These are phyloP conservation scores for Coemansia sp. DNA, from an alignment of 192 early-diverging fungal genomes.

Conservation along the genomic window DNA sequence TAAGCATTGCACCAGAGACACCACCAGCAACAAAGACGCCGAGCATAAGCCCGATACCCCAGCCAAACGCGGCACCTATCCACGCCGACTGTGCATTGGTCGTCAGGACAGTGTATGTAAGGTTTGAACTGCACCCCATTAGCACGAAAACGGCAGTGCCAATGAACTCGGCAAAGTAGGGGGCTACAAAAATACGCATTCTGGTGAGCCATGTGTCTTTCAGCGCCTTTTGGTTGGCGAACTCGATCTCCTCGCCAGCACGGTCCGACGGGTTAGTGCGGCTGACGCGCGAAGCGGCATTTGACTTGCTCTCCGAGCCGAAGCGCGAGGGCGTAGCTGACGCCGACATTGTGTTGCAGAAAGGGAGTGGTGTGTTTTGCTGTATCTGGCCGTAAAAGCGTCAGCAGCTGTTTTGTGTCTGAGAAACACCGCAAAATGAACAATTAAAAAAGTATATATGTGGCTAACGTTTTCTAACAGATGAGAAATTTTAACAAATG, in stretches of 20 bases:
- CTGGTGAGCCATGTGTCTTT: constrained; percentile 40
- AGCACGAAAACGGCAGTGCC: constrained; percentile 52
- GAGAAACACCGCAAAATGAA: neutral
- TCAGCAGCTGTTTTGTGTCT: neutral
- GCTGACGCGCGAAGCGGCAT: constrained; percentile 6
- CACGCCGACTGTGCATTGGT: constrained; percentile 55
- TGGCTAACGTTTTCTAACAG: neutral
- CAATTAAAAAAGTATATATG: neutral
- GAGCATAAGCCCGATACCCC: constrained; percentile 53
- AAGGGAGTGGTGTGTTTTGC: neutral
- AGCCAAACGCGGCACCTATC: constrained; percentile 54
- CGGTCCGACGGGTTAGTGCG: constrained; percentile 24
- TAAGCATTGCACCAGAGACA: constrained; percentile 53
- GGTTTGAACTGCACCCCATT: constrained; percentile 48
- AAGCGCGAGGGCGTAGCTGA: constrained; percentile 16
- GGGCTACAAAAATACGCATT: constrained; percentile 49
- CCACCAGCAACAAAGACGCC: constrained; percentile 50
- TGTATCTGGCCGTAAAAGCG: neutral
- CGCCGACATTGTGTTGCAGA: constrained; percentile 13
- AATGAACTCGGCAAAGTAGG: constrained; percentile 55
- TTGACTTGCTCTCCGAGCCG: constrained; percentile 13
- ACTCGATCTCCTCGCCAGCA: constrained; percentile 53
- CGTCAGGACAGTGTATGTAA: constrained; percentile 41
- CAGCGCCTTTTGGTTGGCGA: constrained; percentile 33
- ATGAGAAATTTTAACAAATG: neutral